Evolutionary conservation across 768 basidiomycete species (phyloP).

Genomic region (Lenzites betulinus): DNA sequence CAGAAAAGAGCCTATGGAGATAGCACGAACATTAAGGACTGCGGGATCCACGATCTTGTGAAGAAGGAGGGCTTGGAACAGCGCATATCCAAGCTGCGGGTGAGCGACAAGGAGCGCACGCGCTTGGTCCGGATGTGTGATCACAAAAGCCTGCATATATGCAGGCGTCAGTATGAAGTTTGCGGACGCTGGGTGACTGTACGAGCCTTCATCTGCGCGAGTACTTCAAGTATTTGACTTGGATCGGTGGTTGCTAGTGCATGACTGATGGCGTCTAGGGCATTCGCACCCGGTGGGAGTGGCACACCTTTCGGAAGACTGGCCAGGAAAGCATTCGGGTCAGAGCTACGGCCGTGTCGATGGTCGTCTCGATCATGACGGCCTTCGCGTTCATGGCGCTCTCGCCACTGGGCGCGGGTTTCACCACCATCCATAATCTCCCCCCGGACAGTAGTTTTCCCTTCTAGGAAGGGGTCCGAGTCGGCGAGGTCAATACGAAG

Average conservation of each 20-base stretch:
- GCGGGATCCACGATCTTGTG: conserved; percentile 92
- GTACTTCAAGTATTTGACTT: conserved; percentile 84
- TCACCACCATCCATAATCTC: conserved; percentile 75
- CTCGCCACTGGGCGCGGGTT: conserved; percentile 56
- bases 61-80: conserved; percentile 91
- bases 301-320: conserved; percentile 76
- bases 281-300: conserved; percentile 65
- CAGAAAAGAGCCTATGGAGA: not conserved
- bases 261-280: conserved; percentile 83
- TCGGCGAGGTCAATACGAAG: conserved; percentile 94
- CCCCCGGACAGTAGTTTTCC: conserved; percentile 85
- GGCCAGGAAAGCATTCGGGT: conserved; percentile 53
- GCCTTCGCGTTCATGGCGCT: conserved; percentile 43
- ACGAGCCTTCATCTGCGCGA: conserved; percentile 97
- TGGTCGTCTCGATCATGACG: conserved; percentile 25
- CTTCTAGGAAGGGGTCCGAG: conserved; percentile 89
- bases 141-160: conserved; percentile 78
- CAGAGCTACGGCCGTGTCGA: conserved; percentile 8
- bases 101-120: conserved; percentile 74
- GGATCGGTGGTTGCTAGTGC: conserved; percentile 84
- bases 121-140: conserved; percentile 90
- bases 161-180: not conserved
- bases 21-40: conserved; percentile 65
- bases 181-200: conserved; percentile 7
- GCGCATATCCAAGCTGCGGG: conserved; percentile 93